These are phyloP conservation scores for Blastobotrys americana DNA, from an alignment of 805 yeast species.

Conservation along the genomic window DNA sequence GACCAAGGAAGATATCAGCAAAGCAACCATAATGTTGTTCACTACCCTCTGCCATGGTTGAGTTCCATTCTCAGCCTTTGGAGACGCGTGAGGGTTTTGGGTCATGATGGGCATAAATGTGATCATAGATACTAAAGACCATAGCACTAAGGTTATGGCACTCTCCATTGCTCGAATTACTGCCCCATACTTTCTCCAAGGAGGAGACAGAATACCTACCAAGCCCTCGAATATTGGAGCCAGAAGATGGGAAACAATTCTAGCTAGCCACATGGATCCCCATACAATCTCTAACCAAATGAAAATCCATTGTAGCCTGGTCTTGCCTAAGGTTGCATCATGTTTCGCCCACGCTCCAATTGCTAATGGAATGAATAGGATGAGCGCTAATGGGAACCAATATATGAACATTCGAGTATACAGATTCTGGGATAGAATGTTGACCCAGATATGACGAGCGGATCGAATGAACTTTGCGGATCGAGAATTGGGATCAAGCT, in stretches of 20 bases:
- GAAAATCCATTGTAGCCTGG: slow-evolving; percentile 33
- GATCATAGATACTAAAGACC: slow-evolving; percentile 33
- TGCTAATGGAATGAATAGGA: slow-evolving; percentile 34
- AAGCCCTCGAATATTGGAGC: slow-evolving; percentile 27
- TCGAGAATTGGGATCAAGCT: slow-evolving; percentile 1
- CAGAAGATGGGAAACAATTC: slow-evolving; percentile 30
- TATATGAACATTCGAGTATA: slow-evolving; percentile 29
- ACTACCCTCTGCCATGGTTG: slow-evolving; percentile 32
- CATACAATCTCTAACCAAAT: slow-evolving; percentile 36
- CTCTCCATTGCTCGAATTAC: slow-evolving; percentile 31
- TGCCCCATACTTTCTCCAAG: slow-evolving; percentile 26
- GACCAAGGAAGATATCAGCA: slow-evolving; percentile 32
- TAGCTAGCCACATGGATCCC: slow-evolving; percentile 32
- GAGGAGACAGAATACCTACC: slow-evolving; percentile 29
- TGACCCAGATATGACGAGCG: slow-evolving; percentile 15
- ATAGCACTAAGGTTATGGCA: slow-evolving; percentile 29
- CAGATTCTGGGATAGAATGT: slow-evolving; percentile 18
- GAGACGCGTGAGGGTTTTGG: slow-evolving; percentile 22
- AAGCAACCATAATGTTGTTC: slow-evolving; percentile 32
- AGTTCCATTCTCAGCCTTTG: slow-evolving; percentile 13
- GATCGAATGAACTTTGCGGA: slow-evolving; percentile 9
- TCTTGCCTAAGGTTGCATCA: slow-evolving; percentile 28
- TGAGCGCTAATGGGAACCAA: slow-evolving; percentile 33
- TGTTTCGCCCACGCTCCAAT: slow-evolving; percentile 32
- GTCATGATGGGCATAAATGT: slow-evolving; percentile 31